These are phyloP conservation scores for Golubevia sp. DNA, from an alignment of 1,284 basidiomycete species.

Conservation along the genomic window DNA sequence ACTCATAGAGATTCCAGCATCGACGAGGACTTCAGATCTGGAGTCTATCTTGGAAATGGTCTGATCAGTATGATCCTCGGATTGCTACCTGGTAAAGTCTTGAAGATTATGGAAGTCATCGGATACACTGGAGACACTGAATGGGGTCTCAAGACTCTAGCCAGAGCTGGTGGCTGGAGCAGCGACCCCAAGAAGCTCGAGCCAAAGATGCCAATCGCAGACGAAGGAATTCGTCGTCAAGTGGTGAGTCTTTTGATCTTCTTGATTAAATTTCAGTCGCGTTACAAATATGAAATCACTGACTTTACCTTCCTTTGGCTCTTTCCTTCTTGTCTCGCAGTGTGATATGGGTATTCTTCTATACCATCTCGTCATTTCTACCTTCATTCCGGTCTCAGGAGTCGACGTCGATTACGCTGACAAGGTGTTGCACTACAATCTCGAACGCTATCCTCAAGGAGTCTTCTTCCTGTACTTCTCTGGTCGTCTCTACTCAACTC, in stretches of 20 bases:
- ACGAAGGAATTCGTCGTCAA: constrained; percentile 13
- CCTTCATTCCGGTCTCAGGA: constrained; percentile 55
- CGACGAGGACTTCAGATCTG: constrained; percentile 56
- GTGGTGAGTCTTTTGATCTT: constrained; percentile 2
- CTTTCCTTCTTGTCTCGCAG: too few species aligned
- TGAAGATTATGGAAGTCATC: constrained; percentile 60
- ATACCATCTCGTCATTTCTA: constrained; percentile 57
- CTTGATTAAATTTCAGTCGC: too few species aligned
- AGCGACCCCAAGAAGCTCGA: constrained; percentile 15
- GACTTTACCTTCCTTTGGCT: constrained; percentile 40
- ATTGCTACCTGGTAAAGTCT: constrained; percentile 51
- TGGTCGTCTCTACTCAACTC: constrained; percentile 57
- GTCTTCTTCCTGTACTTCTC: constrained; percentile 61
- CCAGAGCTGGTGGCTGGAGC: constrained; percentile 43
- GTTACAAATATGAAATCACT: too few species aligned
- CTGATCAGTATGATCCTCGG: constrained; percentile 58
- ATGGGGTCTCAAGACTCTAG: constrained; percentile 43
- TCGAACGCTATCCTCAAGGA: constrained; percentile 49
- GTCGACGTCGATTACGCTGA: constrained; percentile 56
- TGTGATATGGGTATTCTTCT: constrained; percentile 57
- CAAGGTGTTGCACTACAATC: constrained; percentile 56
- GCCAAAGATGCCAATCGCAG: constrained; percentile 26
- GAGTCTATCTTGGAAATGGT: constrained; percentile 56
- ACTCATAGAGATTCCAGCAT: constrained; percentile 11
- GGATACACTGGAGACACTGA: constrained; percentile 53